phyloP scores from a whole-genome alignment of 768 basidiomycete species.

The Pleurotus platypus region DNA sequence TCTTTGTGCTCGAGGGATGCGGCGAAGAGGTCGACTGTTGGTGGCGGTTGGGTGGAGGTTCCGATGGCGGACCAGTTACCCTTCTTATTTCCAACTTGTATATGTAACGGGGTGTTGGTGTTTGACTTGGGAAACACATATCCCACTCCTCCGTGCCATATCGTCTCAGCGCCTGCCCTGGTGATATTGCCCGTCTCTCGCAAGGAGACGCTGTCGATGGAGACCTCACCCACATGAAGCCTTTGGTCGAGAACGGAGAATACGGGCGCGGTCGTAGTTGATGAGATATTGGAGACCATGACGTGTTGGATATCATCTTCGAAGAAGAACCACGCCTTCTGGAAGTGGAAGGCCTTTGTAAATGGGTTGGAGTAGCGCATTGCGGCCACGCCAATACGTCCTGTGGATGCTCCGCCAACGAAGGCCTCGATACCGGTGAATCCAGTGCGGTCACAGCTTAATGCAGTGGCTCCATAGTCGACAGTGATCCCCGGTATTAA shows the following conservation, averaged over 20 bases:
- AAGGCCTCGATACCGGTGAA: conserved; percentile 49
- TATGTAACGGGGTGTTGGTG: conserved; percentile 31
- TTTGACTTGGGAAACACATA: conserved; percentile 44
- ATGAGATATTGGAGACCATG: conserved; percentile 48
- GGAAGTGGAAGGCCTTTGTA: conserved; percentile 51
- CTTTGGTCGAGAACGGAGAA: conserved; percentile 69
- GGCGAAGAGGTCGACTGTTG: conserved; percentile 59
- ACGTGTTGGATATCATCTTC: conserved; percentile 60
- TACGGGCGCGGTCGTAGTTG: conserved; percentile 43
- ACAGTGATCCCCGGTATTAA: conserved; percentile 70
- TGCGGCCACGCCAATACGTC: conserved; percentile 49
- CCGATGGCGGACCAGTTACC: conserved; percentile 65
- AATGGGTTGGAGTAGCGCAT: conserved; percentile 69
- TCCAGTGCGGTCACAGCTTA: conserved; percentile 42
- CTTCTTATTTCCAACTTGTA: conserved; percentile 42
- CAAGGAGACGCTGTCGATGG: conserved; percentile 31
- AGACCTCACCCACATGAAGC: conserved; percentile 36
- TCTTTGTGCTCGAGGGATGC: conserved; percentile 52
- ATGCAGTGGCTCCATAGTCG: conserved; percentile 54
- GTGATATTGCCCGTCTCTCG: conserved; percentile 9
- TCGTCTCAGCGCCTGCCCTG: conserved; percentile 22
- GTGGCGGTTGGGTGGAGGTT: conserved; percentile 54
- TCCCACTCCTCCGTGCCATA: conserved; percentile 70
- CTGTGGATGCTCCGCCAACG: conserved; percentile 66
- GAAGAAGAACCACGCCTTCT: conserved; percentile 76